Conservation (phyloP, 2,329 filamentous ascomycete genomes). For the Sclerotiophoma versabilis region DNA sequence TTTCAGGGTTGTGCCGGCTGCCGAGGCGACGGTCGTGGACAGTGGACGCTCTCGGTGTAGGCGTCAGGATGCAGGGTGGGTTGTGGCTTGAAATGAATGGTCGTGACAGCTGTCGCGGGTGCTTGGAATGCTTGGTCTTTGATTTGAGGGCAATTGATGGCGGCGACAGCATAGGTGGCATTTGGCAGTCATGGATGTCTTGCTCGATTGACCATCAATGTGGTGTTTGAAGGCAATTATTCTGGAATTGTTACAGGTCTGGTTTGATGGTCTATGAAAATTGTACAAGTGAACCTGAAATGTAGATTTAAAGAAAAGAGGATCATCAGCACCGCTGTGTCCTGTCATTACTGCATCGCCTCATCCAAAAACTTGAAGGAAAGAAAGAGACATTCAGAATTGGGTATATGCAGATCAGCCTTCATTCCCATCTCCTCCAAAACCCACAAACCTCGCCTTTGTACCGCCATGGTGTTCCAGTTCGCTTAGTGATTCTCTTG, state of each 20-base stretch:
- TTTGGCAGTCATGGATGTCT: no score
- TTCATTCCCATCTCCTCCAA: conserved; percentile 27
- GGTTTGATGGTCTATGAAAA: background rate
- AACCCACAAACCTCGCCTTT: conserved; percentile 20
- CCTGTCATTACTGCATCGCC: conserved; percentile 29
- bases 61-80: background rate
- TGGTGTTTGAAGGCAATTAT: no score
- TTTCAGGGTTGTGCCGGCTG: conserved; percentile 19
- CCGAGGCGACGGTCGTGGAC: conserved; percentile 2
- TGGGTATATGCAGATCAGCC: conserved; percentile 17
- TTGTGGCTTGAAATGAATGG: background rate
- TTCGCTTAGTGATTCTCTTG: background rate
- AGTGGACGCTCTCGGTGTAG: no score
- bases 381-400: conserved; percentile 33
- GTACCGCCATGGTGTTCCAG: background rate
- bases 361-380: conserved; percentile 17
- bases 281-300: background rate
- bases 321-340: conserved; percentile 29
- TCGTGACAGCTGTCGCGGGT: conserved; percentile 8
- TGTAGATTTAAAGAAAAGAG: conserved; percentile 10
- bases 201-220: no score
- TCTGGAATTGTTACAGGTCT: background rate
- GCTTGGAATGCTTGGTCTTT: conserved; percentile 12
- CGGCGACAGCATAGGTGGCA: background rate
- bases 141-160: background rate